phyloP scores from a whole-genome alignment of 1,284 basidiomycete genomes.

The Mycena citricolor region DNA sequence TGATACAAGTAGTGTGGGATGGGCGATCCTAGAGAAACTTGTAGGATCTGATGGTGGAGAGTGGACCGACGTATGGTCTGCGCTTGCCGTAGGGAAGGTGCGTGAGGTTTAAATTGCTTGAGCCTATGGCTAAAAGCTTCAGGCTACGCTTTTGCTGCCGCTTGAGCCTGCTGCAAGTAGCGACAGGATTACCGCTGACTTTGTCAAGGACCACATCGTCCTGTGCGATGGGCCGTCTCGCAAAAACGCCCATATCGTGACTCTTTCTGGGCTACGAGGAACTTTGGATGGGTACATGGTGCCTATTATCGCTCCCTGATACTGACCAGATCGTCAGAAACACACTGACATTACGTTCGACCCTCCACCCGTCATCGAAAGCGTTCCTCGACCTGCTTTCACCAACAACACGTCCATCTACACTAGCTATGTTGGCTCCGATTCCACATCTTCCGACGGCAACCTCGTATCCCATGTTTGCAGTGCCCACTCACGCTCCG shows the following conservation, averaged over 20 bases:
- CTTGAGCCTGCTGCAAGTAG: conserved; percentile 48
- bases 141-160: conserved; percentile 82
- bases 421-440: conserved; percentile 51
- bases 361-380: conserved; percentile 61
- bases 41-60: conserved; percentile 58
- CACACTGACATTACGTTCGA: conserved; percentile 62
- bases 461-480: conserved; percentile 53
- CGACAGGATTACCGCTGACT: conserved; percentile 66
- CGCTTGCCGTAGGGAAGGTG: conserved; percentile 71
- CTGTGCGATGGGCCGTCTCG: conserved; percentile 53
- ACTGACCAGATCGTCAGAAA: conserved; percentile 41
- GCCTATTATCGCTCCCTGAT: conserved; percentile 12
- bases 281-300: conserved; percentile 53
- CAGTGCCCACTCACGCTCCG: conserved; percentile 48
- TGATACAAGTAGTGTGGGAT: conserved; percentile 70
- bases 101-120: conserved; percentile 19
- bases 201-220: conserved; percentile 77
- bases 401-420: conserved; percentile 48
- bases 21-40: conserved; percentile 82
- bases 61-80: conserved; percentile 76
- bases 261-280: conserved; percentile 80
- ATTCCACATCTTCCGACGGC: conserved; percentile 35
- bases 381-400: conserved; percentile 59
- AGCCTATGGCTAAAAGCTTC: conserved; percentile 12
- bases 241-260: conserved; percentile 57